These are phyloP conservation scores for Acidiella bohemica DNA, from an alignment of 495 filamentous ascomycete genomes.

Conservation along the genomic window DNA sequence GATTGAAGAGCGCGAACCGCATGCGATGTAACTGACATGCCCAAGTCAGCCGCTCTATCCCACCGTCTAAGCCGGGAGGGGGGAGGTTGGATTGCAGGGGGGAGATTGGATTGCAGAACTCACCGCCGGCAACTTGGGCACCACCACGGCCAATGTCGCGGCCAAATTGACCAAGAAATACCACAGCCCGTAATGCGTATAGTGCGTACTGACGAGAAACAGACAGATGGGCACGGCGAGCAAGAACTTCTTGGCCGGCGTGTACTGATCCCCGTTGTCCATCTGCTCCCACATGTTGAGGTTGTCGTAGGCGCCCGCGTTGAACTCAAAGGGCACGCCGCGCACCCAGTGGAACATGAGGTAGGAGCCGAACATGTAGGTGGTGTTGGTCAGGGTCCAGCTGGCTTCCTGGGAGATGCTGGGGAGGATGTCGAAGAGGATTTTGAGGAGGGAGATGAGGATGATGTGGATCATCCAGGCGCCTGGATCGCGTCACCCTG, in stretches of 20 bases:
- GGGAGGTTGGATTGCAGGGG: background rate
- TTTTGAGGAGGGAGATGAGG: slow-evolving; percentile 76
- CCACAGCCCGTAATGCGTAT: slow-evolving; percentile 90
- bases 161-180: slow-evolving; percentile 96
- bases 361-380: slow-evolving; percentile 97
- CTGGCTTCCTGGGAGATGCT: slow-evolving; percentile 89
- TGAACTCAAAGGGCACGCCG: slow-evolving; percentile 97
- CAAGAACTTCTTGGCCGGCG: slow-evolving; percentile 94
- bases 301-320: slow-evolving; percentile 97
- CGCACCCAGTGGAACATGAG: slow-evolving; percentile 99
- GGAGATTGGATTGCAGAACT: slow-evolving; percentile 22
- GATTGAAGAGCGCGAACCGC: slow-evolving; percentile 16
- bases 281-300: slow-evolving; percentile 99
- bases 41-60: background rate
- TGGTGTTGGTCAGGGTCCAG: slow-evolving; percentile 96
- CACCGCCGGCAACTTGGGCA: slow-evolving; percentile 91
- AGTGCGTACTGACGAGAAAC: slow-evolving; percentile 94
- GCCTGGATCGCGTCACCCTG: slow-evolving; percentile 38
- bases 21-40: slow-evolving; percentile 13
- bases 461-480: slow-evolving; percentile 96
- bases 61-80: too few relatives aligned
- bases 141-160: slow-evolving; percentile 78
- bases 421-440: slow-evolving; percentile 89
- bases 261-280: slow-evolving; percentile 97
- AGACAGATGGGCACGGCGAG: slow-evolving; percentile 85